Evolutionary conservation across 2,329 filamentous ascomycete species (phyloP).

Genomic region (Herpotrichia juniperi): DNA sequence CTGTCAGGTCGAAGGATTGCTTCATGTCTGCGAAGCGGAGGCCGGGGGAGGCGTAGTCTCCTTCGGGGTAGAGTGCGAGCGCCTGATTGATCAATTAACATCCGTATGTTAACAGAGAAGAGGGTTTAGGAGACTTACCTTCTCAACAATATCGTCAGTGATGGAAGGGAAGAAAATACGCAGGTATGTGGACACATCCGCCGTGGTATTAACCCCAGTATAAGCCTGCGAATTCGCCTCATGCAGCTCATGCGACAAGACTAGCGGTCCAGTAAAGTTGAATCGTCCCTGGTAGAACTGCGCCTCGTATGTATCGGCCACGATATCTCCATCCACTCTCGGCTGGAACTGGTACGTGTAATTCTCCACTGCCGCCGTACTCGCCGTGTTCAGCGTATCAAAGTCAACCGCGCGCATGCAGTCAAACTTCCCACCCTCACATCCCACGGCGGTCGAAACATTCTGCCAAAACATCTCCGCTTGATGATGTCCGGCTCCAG

Average conservation of each 20-base stretch:
- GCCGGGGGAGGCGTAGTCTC: background rate
- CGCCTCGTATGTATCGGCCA: slow-evolving; percentile 1
- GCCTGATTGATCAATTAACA: background rate
- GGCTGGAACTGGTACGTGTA: slow-evolving; percentile 4
- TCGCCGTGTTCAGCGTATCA: background rate
- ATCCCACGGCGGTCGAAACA: background rate
- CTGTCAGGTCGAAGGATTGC: slow-evolving; percentile 2
- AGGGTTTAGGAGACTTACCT: background rate
- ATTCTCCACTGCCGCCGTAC: background rate
- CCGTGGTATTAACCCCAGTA: background rate
- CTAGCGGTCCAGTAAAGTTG: background rate
- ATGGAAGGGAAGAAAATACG: slow-evolving; percentile 2
- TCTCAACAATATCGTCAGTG: slow-evolving; percentile 1
- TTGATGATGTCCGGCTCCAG: slow-evolving; percentile 1
- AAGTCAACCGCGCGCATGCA: slow-evolving; percentile 1
- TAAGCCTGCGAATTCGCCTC: background rate
- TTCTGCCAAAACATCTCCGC: background rate
- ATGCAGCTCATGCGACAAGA: background rate
- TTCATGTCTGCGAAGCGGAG: slow-evolving; percentile 5
- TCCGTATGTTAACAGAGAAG: background rate
- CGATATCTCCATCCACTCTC: slow-evolving; percentile 1
- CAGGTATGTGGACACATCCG: background rate
- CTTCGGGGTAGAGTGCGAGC: background rate
- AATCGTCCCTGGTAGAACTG: background rate
- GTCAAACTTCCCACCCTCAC: background rate